These are phyloP conservation scores for Neoascochyta sp. DNA, from an alignment of 2,329 filamentous ascomycete species.

Conservation along the genomic window DNA sequence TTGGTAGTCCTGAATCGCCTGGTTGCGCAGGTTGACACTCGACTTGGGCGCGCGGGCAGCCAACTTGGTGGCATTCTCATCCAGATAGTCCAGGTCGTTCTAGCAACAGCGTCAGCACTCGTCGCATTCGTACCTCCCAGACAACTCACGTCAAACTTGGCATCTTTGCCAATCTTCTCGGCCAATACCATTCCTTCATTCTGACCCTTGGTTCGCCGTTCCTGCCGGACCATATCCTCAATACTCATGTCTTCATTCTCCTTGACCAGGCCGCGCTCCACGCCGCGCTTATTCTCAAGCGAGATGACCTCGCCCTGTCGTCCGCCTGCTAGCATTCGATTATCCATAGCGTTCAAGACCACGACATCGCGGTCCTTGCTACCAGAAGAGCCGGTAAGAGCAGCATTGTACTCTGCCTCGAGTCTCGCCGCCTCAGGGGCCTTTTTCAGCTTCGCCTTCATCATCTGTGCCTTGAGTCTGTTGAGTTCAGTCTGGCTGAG, in stretches of 20 bases:
- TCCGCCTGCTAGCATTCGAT: constrained; percentile 78
- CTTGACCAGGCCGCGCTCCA: constrained; percentile 77
- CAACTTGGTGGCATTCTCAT: constrained; percentile 90
- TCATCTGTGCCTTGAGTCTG: constrained; percentile 84
- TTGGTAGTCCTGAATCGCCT: constrained; percentile 82
- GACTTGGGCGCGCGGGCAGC: constrained; percentile 84
- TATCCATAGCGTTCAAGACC: constrained; percentile 83
- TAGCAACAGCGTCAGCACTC: no score
- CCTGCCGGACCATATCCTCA: constrained; percentile 95
- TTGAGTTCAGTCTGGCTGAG: constrained; percentile 81
- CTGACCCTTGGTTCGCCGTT: constrained; percentile 76
- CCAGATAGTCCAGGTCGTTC: constrained; percentile 92
- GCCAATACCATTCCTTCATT: constrained; percentile 78
- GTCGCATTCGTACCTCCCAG: no score
- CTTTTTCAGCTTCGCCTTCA: constrained; percentile 87
- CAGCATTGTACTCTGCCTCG: constrained; percentile 78
- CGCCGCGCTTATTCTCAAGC: constrained; percentile 74
- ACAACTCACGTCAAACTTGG: constrained; percentile 67
- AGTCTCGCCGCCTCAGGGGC: constrained; percentile 71
- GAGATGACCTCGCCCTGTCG: constrained; percentile 71
- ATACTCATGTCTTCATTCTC: constrained; percentile 95
- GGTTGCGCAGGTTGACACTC: constrained; percentile 81
- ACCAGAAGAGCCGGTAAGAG: constrained; percentile 59
- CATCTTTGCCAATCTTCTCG: constrained; percentile 90
- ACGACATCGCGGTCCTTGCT: constrained; percentile 64